Evolutionary conservation across 1,284 basidiomycete genomes (phyloP).

Genomic region (Bjerkandera adusta): DNA sequence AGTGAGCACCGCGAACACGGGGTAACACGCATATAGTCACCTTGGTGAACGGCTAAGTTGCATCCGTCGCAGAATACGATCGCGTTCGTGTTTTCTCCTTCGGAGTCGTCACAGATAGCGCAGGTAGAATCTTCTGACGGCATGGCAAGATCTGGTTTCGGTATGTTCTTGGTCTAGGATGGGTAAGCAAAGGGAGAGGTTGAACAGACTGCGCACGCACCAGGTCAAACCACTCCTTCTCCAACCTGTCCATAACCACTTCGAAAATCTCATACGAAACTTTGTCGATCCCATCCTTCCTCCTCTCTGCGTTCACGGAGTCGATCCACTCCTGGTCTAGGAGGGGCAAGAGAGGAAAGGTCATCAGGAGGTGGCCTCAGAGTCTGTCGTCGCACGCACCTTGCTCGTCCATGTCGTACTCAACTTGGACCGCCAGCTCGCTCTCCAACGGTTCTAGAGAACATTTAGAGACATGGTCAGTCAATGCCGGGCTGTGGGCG

Average conservation of each 20-base stretch:
- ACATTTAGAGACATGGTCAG: neutral
- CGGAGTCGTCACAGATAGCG: slow-evolving; percentile 96
- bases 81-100: slow-evolving; percentile 98
- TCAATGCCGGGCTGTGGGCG: slow-evolving; percentile 16
- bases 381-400: slow-evolving; percentile 41
- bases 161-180: slow-evolving; percentile 84
- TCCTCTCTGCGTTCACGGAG: slow-evolving; percentile 79
- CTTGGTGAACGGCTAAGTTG: slow-evolving; percentile 98
- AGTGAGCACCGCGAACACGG: too few species aligned
- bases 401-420: slow-evolving; percentile 99
- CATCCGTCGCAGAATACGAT: slow-evolving; percentile 99
- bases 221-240: slow-evolving; percentile 99
- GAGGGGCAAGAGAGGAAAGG: neutral
- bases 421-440: slow-evolving; percentile 90
- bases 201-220: slow-evolving; percentile 42
- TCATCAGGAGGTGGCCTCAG: neutral
- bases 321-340: slow-evolving; percentile 96
- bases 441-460: slow-evolving; percentile 84
- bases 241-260: slow-evolving; percentile 94
- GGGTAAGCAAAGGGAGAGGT: neutral
- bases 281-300: slow-evolving; percentile 71
- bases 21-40: slow-evolving; percentile 46
- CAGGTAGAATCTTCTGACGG: slow-evolving; percentile 94
- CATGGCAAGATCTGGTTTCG: slow-evolving; percentile 78
- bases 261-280: slow-evolving; percentile 91